Base-by-base conservation (phyloP, 2,329 filamentous ascomycete species). In the Fusarium coffeatum region DNA sequence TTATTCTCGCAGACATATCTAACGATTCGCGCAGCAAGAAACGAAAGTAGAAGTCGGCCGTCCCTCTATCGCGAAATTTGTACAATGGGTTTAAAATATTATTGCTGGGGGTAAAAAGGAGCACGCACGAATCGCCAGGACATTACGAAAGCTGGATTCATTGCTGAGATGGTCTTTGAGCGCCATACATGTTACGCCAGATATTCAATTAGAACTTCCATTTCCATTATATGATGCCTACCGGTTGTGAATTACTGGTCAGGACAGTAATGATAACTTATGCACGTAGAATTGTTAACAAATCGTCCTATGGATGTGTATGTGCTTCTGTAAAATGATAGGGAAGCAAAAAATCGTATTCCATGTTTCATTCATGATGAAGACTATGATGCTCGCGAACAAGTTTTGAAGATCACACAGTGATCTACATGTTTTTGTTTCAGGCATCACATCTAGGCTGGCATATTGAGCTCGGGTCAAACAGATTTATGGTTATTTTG, bases 11-110 rank as follows among this genome's bases (percentile, higher is more conserved):
- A 37, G 34, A n/a, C 18, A 37, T 16, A 8, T 22, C 72, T 75
- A 28, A 75, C 50, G 34, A 6, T 28, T n/a, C 28, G 10, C 40
- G 16, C 45, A 75, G 69, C 43, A 76, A 76, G 54, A 74, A 75
- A 62, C 63, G 42, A 63, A 75, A 74, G 48, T 75, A 56, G 65
- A 18, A 49, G 16, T 9, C 48, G 32, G 34, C 41, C 37, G 41
- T 32, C 20, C 15, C 27, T 49, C 37, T 27, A 25, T 55, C 30
- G 42, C 58, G 43, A 56, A 42, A 30, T 53, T 37, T 41, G 27
- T 27, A 60, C 45, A 34, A 42, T 49, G 34, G 22, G 34, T 56
- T 56, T 53, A 37, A 55, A 46, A 46, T 23, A 20, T 51, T 10
- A 41, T 53, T 22, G 41, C 27, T 18, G 9, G 22, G 37, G 40